These are phyloP conservation scores for Loxodes magnus DNA, from an alignment of 73 alveolate species.

Conservation along the genomic window DNA sequence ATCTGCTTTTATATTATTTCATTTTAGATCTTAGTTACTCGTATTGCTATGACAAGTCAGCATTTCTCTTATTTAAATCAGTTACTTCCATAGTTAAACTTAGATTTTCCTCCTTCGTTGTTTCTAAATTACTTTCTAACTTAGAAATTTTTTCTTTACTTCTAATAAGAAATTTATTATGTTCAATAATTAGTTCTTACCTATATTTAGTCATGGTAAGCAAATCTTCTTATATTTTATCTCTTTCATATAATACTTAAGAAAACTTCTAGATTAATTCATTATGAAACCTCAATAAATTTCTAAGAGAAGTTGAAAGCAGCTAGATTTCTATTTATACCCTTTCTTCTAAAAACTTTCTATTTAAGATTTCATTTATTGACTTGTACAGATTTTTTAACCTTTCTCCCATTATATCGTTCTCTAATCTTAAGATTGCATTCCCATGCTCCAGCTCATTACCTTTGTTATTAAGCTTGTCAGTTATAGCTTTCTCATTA, in stretches of 20 bases:
- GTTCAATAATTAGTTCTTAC: background rate
- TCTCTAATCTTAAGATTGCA: conserved; percentile 27
- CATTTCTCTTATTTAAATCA: conserved; percentile 19
- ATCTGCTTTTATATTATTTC: conserved; percentile 24
- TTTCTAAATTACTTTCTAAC: conserved; percentile 16
- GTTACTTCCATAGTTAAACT: conserved; percentile 16
- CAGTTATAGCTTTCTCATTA: conserved; percentile 32
- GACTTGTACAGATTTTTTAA: conserved; percentile 27
- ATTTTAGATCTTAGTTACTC: conserved; percentile 34
- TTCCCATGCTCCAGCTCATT: conserved; percentile 33
- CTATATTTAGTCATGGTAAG: background rate
- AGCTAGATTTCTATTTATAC: background rate
- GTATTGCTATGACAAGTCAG: conserved; percentile 18
- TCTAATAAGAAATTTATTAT: background rate
- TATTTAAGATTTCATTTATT: conserved; percentile 16
- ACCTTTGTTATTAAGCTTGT: conserved; percentile 16
- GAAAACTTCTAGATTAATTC: background rate
- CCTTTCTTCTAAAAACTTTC: conserved; percentile 20
- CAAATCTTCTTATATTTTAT: background rate
- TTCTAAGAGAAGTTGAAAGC: background rate
- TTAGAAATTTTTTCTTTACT: conserved; percentile 15
- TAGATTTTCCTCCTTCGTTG: conserved; percentile 1
- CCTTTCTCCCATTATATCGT: conserved; percentile 45
- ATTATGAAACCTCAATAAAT: background rate
- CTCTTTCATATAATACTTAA: conserved; percentile 14